Evolutionary conservation across 139 green algal species (phyloP).

Genomic region (Chlorella sp.): DNA sequence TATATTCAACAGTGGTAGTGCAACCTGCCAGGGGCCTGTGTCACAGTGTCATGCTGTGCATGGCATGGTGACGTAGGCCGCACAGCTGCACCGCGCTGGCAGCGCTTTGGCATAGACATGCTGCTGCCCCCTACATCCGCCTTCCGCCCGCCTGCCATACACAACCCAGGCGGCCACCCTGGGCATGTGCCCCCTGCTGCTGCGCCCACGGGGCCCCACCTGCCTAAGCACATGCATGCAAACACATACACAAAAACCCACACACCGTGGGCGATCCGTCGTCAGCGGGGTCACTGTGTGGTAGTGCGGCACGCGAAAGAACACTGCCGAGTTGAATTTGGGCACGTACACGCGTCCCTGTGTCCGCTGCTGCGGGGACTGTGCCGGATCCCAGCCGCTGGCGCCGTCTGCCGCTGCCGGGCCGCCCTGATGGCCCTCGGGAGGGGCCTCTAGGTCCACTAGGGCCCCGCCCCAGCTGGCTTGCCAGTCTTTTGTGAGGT

Average conservation of each 20-base stretch:
- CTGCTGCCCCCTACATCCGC: neutral
- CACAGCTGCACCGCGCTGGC: too few relatives aligned
- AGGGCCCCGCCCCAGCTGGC: constrained; percentile 26
- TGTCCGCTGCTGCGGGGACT: neutral
- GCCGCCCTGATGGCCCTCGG: neutral
- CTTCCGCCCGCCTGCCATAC: too few relatives aligned
- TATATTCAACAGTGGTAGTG: neutral
- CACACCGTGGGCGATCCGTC: neutral
- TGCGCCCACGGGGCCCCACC: too few relatives aligned
- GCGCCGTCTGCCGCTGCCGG: neutral
- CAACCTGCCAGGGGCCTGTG: neutral
- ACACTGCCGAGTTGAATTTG: constrained; percentile 43
- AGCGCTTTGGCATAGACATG: too few relatives aligned
- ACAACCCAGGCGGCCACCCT: too few relatives aligned
- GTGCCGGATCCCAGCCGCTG: neutral
- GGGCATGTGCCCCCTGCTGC: too few relatives aligned
- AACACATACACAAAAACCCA: neutral
- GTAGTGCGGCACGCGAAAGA: constrained; percentile 46
- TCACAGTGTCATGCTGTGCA: too few relatives aligned
- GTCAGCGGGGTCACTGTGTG: constrained; percentile 27
- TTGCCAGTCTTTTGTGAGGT: constrained; percentile 51
- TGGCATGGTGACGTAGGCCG: too few relatives aligned
- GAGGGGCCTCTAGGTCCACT: constrained; percentile 16
- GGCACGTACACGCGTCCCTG: constrained; percentile 33
- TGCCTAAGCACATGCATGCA: too few relatives aligned